Evolutionary conservation across 805 yeast species (phyloP).

Genomic region (Schwanniomyces yamadae): DNA sequence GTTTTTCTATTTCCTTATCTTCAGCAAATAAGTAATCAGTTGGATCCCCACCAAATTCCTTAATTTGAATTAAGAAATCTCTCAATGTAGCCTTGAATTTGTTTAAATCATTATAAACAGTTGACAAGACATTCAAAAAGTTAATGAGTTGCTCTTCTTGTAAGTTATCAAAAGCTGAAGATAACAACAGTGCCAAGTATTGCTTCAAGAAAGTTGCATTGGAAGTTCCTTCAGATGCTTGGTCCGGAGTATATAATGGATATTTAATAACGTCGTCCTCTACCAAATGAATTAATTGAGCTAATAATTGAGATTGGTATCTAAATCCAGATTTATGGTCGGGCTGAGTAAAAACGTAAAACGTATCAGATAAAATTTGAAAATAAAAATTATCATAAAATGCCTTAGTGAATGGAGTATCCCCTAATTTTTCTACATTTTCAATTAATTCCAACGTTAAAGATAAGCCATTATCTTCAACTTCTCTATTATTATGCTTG

Average conservation of each 20-base stretch:
- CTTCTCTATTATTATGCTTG: constrained; percentile 95
- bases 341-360: constrained; percentile 90
- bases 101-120: constrained; percentile 67
- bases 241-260: constrained; percentile 77
- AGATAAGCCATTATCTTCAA: constrained; percentile 86
- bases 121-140: constrained; percentile 74
- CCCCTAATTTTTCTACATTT: constrained; percentile 78
- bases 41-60: constrained; percentile 92
- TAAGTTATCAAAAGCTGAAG: constrained; percentile 90
- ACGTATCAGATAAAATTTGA: constrained; percentile 87
- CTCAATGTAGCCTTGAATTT: constrained; percentile 83
- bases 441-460: constrained; percentile 79
- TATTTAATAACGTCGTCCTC: constrained; percentile 70
- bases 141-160: constrained; percentile 77
- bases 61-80: constrained; percentile 94
- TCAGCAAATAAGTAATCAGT: constrained; percentile 94
- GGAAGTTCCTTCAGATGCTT: constrained; percentile 82
- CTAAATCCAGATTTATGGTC: constrained; percentile 97
- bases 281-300: constrained; percentile 80
- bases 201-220: constrained; percentile 77
- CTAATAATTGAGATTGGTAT: constrained; percentile 79
- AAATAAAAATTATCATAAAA: constrained; percentile 88
- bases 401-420: constrained; percentile 71
- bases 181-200: constrained; percentile 76
- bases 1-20: constrained; percentile 76